These are phyloP conservation scores for Strobilomyces echinocephalus DNA, from an alignment of 768 basidiomycete species.

Conservation along the genomic window DNA sequence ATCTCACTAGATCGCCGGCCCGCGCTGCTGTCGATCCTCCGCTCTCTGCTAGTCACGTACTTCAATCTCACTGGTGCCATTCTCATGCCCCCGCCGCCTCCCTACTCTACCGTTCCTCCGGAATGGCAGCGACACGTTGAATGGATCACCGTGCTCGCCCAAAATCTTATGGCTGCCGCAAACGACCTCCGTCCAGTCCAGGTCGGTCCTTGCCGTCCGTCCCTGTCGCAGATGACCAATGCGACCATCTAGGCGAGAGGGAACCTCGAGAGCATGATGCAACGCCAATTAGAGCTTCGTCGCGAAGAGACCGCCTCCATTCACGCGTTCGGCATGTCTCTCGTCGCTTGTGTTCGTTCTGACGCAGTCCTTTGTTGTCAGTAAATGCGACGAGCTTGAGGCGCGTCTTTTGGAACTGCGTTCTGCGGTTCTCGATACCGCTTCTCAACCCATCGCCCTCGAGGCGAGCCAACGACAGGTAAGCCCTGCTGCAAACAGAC, in stretches of 20 bases:
- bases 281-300: slow-evolving; percentile 68
- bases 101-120: slow-evolving; percentile 41
- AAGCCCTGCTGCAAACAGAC: background rate
- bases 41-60: slow-evolving; percentile 75
- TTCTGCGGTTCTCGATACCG: slow-evolving; percentile 14
- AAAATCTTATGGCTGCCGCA: slow-evolving; percentile 86
- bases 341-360: background rate
- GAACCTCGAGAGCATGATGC: slow-evolving; percentile 80
- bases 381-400: slow-evolving; percentile 72
- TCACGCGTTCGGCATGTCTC: slow-evolving; percentile 51
- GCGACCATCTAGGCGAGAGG: slow-evolving; percentile 57
- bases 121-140: slow-evolving; percentile 75
- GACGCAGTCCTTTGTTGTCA: slow-evolving; percentile 21
- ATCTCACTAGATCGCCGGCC: slow-evolving; percentile 63
- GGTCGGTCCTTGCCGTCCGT: slow-evolving; percentile 36
- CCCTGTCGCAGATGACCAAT: background rate
- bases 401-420: slow-evolving; percentile 56
- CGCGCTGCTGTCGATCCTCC: slow-evolving; percentile 65
- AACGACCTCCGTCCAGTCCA: slow-evolving; percentile 89
- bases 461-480: slow-evolving; percentile 16
- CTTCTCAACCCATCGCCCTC: background rate
- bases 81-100: slow-evolving; percentile 57
- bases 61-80: slow-evolving; percentile 68
- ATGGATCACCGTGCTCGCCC: slow-evolving; percentile 75
- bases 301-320: slow-evolving; percentile 65